These are phyloP conservation scores for Fusarium kyushuense DNA, from an alignment of 2,329 filamentous ascomycete genomes.

Conservation along the genomic window DNA sequence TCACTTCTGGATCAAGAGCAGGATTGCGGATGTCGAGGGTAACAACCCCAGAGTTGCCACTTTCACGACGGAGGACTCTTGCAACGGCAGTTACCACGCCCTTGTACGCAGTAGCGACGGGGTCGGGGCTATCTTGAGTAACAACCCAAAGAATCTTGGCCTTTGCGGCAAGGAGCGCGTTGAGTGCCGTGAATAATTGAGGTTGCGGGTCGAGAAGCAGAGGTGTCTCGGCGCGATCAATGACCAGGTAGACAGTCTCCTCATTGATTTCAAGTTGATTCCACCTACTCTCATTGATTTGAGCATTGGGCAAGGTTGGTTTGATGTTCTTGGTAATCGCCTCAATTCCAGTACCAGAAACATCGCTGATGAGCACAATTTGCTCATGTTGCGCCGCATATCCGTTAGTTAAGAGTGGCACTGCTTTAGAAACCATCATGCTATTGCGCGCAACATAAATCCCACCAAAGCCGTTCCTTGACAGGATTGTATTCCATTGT, in stretches of 20 bases:
- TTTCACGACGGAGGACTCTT: conserved; percentile 13
- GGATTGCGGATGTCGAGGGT: conserved; percentile 3
- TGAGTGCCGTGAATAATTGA: conserved; percentile 1
- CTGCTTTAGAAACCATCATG: conserved; percentile 21
- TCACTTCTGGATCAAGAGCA: background rate
- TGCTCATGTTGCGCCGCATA: background rate
- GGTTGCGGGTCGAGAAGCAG: conserved; percentile 9
- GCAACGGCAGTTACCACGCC: background rate
- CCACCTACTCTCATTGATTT: background rate
- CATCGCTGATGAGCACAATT: background rate
- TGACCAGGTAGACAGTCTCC: background rate
- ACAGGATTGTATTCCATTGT: conserved; percentile 7
- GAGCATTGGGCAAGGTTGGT: fast-evolving
- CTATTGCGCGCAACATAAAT: conserved; percentile 13
- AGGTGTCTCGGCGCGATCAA: conserved; percentile 3
- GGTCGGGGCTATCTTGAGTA: background rate
- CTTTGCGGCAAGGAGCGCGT: conserved; percentile 3
- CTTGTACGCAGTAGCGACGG: conserved; percentile 3
- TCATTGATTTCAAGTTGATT: background rate
- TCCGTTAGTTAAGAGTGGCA: background rate
- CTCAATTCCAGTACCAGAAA: background rate
- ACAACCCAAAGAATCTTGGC: conserved; percentile 2
- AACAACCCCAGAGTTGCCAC: conserved; percentile 2
- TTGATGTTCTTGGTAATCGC: background rate
- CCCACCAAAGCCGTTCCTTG: conserved; percentile 3